Conservation (phyloP, 768 basidiomycete species). For the Tricholoma bakamatsutake region DNA sequence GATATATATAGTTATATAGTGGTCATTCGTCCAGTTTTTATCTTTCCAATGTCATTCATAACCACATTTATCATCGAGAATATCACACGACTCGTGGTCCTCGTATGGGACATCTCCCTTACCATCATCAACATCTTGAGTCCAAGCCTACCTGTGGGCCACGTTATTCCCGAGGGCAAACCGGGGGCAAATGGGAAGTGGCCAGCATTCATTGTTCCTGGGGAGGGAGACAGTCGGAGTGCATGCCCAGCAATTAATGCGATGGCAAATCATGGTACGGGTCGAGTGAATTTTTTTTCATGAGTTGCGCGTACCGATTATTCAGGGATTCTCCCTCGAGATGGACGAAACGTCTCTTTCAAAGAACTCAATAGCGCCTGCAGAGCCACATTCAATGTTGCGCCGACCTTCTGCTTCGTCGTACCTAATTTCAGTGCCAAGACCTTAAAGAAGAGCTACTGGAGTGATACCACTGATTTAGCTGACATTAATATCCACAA, state of each 20-base stretch:
- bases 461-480: constrained; percentile 53
- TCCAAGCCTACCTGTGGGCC: constrained; percentile 41
- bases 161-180: constrained; percentile 45
- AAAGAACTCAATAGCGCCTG: constrained; percentile 35
- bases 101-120: constrained; percentile 46
- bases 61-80: neutral
- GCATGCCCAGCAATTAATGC: constrained; percentile 73
- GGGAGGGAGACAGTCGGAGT: constrained; percentile 57
- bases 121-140: constrained; percentile 42
- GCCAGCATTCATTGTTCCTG: constrained; percentile 57
- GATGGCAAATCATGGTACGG: constrained; percentile 71
- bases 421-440: constrained; percentile 53
- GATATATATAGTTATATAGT: no score
- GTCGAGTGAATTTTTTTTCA: neutral
- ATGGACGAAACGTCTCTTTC: constrained; percentile 64
- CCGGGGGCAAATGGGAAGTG: constrained; percentile 55
- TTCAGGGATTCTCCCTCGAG: constrained; percentile 52
- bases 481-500: constrained; percentile 65
- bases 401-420: constrained; percentile 56
- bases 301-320: neutral
- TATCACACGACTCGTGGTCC: constrained; percentile 18
- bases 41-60: no score
- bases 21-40: no score
- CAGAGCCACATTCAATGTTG: constrained; percentile 58
- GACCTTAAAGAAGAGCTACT: constrained; percentile 48